These are phyloP conservation scores for Herpetomonas tarakana DNA, from an alignment of 208 protist genomes.

Conservation along the genomic window DNA sequence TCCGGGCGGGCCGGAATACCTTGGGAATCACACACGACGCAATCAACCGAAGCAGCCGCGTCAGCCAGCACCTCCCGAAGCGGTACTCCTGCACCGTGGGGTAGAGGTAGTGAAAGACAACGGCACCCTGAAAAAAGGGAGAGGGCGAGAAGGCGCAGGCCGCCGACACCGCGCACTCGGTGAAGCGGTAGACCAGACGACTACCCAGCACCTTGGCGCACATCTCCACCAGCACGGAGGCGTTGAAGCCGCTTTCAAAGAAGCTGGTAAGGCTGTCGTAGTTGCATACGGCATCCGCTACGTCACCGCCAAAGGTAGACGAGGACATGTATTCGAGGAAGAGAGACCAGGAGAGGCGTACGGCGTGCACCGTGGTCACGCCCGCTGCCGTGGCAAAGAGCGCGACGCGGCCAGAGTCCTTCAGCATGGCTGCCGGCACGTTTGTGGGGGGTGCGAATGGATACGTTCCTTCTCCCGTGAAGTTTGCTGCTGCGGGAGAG, in stretches of 20 bases:
- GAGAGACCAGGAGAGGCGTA: slow-evolving; percentile 31
- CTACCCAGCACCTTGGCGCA: slow-evolving; percentile 28
- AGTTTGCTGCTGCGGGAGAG: too few species aligned
- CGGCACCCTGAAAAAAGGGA: slow-evolving; percentile 43
- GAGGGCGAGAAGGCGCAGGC: slow-evolving; percentile 19
- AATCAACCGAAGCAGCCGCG: slow-evolving; percentile 23
- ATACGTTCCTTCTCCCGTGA: too few species aligned
- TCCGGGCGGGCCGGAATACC: background rate
- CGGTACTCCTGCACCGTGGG: slow-evolving; percentile 57
- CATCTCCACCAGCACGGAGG: slow-evolving; percentile 14
- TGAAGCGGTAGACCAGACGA: slow-evolving; percentile 39
- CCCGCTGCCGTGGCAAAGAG: slow-evolving; percentile 3
- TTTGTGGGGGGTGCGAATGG: too few species aligned
- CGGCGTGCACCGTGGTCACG: slow-evolving; percentile 21
- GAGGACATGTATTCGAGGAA: slow-evolving; percentile 59
- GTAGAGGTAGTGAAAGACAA: slow-evolving; percentile 46
- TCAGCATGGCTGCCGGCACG: too few species aligned
- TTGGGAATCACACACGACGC: slow-evolving; percentile 6
- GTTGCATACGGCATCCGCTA: slow-evolving; percentile 36
- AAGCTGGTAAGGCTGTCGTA: slow-evolving; percentile 19
- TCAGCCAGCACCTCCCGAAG: slow-evolving; percentile 48
- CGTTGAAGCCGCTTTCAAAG: slow-evolving; percentile 22
- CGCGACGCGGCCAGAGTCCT: slow-evolving; percentile 1
- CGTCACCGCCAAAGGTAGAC: slow-evolving; percentile 38
- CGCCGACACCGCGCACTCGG: slow-evolving; percentile 54